Conservation (phyloP, 176 grass and related monocot species). For the Dendrocalamus sinicus region DNA sequence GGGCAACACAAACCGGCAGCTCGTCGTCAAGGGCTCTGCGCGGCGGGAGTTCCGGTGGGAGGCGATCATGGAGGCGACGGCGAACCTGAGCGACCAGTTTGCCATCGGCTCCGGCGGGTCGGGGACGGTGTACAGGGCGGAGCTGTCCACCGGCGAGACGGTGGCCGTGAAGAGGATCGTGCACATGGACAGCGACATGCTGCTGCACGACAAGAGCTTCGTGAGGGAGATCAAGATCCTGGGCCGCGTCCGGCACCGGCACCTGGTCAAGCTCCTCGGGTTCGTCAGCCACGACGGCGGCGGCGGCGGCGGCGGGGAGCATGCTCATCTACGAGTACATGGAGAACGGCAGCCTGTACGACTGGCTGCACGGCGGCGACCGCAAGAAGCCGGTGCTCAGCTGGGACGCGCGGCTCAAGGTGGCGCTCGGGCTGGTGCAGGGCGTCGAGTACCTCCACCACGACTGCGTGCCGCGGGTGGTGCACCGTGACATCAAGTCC, state of each 20-base stretch:
- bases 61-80: slow-evolving; percentile 88
- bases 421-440: slow-evolving; percentile 68
- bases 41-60: slow-evolving; percentile 89
- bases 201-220: slow-evolving; percentile 75
- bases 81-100: slow-evolving; percentile 83
- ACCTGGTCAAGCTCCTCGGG: slow-evolving; percentile 93
- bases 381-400: slow-evolving; percentile 52
- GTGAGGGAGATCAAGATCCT: slow-evolving; percentile 86
- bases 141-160: slow-evolving; percentile 75
- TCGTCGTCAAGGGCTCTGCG: slow-evolving; percentile 65
- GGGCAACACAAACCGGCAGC: slow-evolving; percentile 56
- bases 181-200: slow-evolving; percentile 57
- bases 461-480: slow-evolving; percentile 73
- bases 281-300: slow-evolving; percentile 57
- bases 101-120: slow-evolving; percentile 84
- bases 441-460: slow-evolving; percentile 97
- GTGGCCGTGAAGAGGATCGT: slow-evolving; percentile 86
- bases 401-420: slow-evolving; percentile 80
- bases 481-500: slow-evolving; percentile 93
- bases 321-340: slow-evolving; percentile 95
- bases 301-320: slow-evolving; percentile 29
- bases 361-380: slow-evolving; percentile 77
- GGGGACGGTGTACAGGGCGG: slow-evolving; percentile 79
- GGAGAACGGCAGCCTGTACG: slow-evolving; percentile 93
- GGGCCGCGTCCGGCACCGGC: slow-evolving; percentile 73